Base-by-base conservation (phyloP, 2,329 filamentous ascomycete species). In the Microcyclosporella mali region DNA sequence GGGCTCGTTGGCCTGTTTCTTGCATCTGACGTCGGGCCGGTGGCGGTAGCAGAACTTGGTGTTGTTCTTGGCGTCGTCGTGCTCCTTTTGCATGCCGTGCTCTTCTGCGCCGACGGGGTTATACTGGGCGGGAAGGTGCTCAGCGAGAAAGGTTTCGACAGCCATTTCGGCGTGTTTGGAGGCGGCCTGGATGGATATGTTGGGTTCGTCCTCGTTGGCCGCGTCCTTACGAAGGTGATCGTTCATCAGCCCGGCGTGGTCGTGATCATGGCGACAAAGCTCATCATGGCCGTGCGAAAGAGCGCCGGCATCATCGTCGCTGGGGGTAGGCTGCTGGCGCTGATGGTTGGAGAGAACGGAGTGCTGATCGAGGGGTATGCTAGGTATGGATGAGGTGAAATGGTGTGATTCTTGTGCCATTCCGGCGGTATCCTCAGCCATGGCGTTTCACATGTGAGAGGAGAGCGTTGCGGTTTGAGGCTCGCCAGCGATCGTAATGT, bases 21-120 rank as follows among this genome's bases (percentile, higher is more conserved):
- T 78, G 68, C 92, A 98, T 69, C 95, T 94, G 41, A 90, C 81
- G 65, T 97, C 92, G 2, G 92, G 92, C 41, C 86, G 78, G 66
- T 98, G 92, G 43, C 92, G 82, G 66, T 98, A 98, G 70, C 92
- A 98, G 70, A 85, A 97, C 64, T 86, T 92, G 56, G 88, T 94
- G 63, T 89, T 94, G 74, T 77, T 49, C 62, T 42, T 58, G 53
- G 44, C 56, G 43, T 55, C 65, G 9, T 44, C 46, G 15, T 18
- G 21, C 14, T 50, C 37, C 66, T 65, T 45, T 47, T 37, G 51
- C 14, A 50, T 40, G 14, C 43, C 43, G 15, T 27, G 27, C 28
- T 33, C 29, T 31, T 73, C 70, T 6, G 52, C 52, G 47, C 84
- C 83, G 43, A 88, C 71, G 12, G 87, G 87, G 27, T 88, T 87